Evolutionary conservation across 2,329 filamentous ascomycete genomes (phyloP).

Genomic region (Penicillium sp.): DNA sequence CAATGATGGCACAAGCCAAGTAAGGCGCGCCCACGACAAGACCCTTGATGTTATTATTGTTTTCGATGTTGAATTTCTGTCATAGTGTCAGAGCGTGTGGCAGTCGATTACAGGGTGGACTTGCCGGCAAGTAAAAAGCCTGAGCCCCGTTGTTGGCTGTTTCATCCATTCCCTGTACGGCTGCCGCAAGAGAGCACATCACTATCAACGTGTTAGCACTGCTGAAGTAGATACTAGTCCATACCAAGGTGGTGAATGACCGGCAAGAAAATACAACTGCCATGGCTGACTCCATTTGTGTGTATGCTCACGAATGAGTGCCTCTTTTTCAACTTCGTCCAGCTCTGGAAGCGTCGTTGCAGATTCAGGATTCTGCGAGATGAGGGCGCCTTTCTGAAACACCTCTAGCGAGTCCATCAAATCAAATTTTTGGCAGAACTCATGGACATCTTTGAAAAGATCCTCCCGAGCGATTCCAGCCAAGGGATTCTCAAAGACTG

Average conservation of each 20-base stretch:
- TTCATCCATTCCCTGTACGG: conserved; percentile 51
- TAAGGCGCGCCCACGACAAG: conserved; percentile 45
- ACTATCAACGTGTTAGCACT: conserved; percentile 28
- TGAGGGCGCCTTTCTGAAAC: conserved; percentile 49
- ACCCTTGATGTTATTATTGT: conserved; percentile 35
- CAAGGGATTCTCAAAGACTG: conserved; percentile 50
- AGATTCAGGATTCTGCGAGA: conserved; percentile 47
- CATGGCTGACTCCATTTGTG: conserved; percentile 49
- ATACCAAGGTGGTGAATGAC: conserved; percentile 19
- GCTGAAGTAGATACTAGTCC: neutral
- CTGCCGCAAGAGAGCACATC: conserved; percentile 51
- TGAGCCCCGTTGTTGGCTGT: conserved; percentile 47
- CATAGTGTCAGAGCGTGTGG: neutral
- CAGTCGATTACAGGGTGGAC: neutral
- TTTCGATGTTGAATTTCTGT: conserved; percentile 15
- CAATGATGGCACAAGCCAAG: conserved; percentile 41
- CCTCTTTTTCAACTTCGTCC: conserved; percentile 40
- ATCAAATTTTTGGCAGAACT: conserved; percentile 48
- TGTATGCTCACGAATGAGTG: conserved; percentile 42
- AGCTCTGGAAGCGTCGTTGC: conserved; percentile 48
- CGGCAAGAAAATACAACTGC: conserved; percentile 45
- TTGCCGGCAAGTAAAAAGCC: conserved; percentile 31
- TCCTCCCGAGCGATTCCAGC: conserved; percentile 48
- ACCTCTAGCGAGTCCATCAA: conserved; percentile 45
- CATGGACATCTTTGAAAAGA: conserved; percentile 51